Conservation (phyloP, 768 basidiomycete species). For the Butyriboletus loyo region DNA sequence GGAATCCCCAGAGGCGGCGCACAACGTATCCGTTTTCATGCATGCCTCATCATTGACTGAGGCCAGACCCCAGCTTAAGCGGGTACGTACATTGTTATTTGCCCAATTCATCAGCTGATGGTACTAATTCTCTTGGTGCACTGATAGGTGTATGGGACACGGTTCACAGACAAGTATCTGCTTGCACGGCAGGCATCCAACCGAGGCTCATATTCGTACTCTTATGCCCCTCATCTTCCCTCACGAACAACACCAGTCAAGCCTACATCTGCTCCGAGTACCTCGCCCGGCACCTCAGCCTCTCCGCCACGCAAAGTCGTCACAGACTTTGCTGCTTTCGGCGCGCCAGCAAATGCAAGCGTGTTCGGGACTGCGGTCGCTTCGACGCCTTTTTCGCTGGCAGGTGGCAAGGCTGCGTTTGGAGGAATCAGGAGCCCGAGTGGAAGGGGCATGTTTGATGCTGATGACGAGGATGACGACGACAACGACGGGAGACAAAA, state of each 20-base stretch:
- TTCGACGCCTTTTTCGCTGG: constrained; percentile 74
- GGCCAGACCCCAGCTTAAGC: constrained; percentile 74
- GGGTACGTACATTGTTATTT: constrained; percentile 46
- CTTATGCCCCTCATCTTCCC: constrained; percentile 48
- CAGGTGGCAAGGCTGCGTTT: constrained; percentile 81
- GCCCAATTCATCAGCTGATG: not conserved
- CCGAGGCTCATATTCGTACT: constrained; percentile 52
- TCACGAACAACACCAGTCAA: constrained; percentile 43
- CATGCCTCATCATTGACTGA: constrained; percentile 66
- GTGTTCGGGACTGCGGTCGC: constrained; percentile 85
- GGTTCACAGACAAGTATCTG: constrained; percentile 96
- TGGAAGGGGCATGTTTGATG: constrained; percentile 39
- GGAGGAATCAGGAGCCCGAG: constrained; percentile 61
- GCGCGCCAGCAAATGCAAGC: constrained; percentile 67
- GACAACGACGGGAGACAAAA: constrained; percentile 62
- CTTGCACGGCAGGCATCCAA: constrained; percentile 61
- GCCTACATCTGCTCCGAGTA: constrained; percentile 25
- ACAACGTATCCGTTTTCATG: constrained; percentile 87
- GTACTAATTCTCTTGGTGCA: constrained; percentile 4
- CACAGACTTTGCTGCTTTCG: constrained; percentile 84
- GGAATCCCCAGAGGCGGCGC: constrained; percentile 81
- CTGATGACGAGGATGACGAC: constrained; percentile 77
- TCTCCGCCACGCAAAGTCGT: constrained; percentile 87
- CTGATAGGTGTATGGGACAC: constrained; percentile 90
- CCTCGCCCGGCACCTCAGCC: constrained; percentile 27